Base-by-base conservation (phyloP, 2,329 filamentous ascomycete genomes). In the Ceratocystis papillata region DNA sequence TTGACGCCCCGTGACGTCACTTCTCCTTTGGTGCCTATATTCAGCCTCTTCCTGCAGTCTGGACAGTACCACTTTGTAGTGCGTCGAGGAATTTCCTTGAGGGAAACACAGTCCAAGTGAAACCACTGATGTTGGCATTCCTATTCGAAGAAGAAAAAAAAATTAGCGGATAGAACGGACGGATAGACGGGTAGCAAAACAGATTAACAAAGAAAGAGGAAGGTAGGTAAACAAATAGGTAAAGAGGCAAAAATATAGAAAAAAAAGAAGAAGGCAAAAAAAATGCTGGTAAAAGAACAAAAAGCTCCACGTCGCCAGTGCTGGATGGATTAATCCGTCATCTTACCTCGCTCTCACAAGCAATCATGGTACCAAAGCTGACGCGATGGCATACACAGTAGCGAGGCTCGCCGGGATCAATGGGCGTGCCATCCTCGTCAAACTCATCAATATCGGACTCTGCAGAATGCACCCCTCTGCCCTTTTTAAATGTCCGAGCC, bases 1-100 rank as follows among this genome's bases (percentile, higher is more conserved):
- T 75, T 81, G 10, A 84, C 75, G 5, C 81, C 81, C 67, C 83
- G 75, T n/a, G 82, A 82, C 68, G 75, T 86, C 10, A 86, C 81
- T 71, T 86, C 83, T 2, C 84, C 84, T 74, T 79, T 83, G 75
- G 84, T 82, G 5, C 84, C 84, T 70, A 86, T 83, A 61, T 84
- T 83, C 41, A 87, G 75, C 37, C 80, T 76, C 68, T 83, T 81
- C 50, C 86, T 79, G 72, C 89, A 94, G 62, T 90, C 85, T 1
- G 88, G 88, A 74, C 89, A 94, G 72, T 90, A 94, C 89, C 89
- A 94, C 75, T 90, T 91, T 1, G 86, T 86, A 41, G 87, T 87
- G 20, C 87, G 80, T 1, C 85, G 82, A 10, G 89, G 88, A 67
- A 88, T 83, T 28, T 85, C 80, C 10, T 80, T 78, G 44, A 94